phyloP scores from a whole-genome alignment of 768 basidiomycete genomes.

The Calocybe indica region DNA sequence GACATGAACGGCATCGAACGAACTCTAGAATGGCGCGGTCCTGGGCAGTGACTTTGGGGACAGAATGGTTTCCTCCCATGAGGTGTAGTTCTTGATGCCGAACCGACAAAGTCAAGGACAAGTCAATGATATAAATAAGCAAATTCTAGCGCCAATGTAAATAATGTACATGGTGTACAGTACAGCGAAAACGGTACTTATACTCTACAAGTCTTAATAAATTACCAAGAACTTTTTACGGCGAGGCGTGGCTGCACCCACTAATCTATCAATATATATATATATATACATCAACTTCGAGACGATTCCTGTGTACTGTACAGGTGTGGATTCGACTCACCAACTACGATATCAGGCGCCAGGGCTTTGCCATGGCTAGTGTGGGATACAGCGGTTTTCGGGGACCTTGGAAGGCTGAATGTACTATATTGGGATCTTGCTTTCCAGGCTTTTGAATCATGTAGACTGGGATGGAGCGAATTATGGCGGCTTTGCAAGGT shows the following conservation, averaged over 20 bases:
- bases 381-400: too few relatives aligned
- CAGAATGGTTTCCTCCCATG: conserved; percentile 71
- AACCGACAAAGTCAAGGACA: neutral
- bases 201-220: too few relatives aligned
- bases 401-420: neutral
- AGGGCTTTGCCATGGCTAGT: too few relatives aligned
- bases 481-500: neutral
- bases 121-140: neutral
- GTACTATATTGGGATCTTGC: neutral
- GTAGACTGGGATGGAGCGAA: neutral
- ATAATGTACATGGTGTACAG: too few relatives aligned
- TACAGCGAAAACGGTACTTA: too few relatives aligned
- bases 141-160: neutral
- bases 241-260: too few relatives aligned
- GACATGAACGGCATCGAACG: conserved; percentile 24
- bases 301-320: too few relatives aligned
- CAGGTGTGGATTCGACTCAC: too few relatives aligned
- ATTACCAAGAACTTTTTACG: too few relatives aligned
- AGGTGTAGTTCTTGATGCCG: neutral
- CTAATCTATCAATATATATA: too few relatives aligned
- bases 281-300: too few relatives aligned
- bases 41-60: conserved; percentile 86
- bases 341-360: too few relatives aligned
- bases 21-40: conserved; percentile 96
- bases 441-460: neutral